These are phyloP conservation scores for Rhizoclosmatium globosum DNA, from an alignment of 192 early-diverging fungal genomes.

Conservation along the genomic window DNA sequence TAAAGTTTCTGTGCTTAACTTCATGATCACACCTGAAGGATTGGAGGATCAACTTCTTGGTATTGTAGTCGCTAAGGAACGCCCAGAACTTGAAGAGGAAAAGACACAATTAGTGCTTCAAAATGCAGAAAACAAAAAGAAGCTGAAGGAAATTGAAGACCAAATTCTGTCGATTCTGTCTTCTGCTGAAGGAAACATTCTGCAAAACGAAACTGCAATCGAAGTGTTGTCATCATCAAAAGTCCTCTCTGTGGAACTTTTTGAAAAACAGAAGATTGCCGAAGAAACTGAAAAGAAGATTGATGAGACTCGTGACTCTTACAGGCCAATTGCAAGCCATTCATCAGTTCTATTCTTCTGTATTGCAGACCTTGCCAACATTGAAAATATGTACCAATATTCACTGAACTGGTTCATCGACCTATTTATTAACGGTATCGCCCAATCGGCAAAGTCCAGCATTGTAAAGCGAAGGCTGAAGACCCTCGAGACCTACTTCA, in stretches of 20 bases:
- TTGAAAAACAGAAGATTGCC: constrained; percentile 73
- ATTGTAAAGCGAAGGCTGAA: constrained; percentile 67
- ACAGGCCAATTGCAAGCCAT: constrained; percentile 72
- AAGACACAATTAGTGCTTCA: constrained; percentile 72
- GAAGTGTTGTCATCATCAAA: constrained; percentile 68
- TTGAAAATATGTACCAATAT: constrained; percentile 77
- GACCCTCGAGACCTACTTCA: constrained; percentile 70
- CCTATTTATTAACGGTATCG: constrained; percentile 64
- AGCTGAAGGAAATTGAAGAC: constrained; percentile 73
- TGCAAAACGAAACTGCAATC: constrained; percentile 72
- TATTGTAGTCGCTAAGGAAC: constrained; percentile 69
- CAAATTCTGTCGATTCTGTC: constrained; percentile 69
- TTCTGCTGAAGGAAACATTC: constrained; percentile 70
- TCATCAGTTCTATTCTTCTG: constrained; percentile 69
- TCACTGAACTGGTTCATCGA: constrained; percentile 75
- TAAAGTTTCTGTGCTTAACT: constrained; percentile 73
- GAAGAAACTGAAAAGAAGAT: constrained; percentile 75
- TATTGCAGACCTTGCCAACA: constrained; percentile 72
- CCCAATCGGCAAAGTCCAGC: constrained; percentile 61
- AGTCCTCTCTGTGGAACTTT: constrained; percentile 64
- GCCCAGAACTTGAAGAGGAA: constrained; percentile 73
- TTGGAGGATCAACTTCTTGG: constrained; percentile 72
- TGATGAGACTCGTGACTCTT: constrained; percentile 72
- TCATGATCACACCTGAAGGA: constrained; percentile 77
- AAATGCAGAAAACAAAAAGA: constrained; percentile 69